These are phyloP conservation scores for Chrysoporthe austroafricana DNA, from an alignment of 2,329 filamentous ascomycete species.

Conservation along the genomic window DNA sequence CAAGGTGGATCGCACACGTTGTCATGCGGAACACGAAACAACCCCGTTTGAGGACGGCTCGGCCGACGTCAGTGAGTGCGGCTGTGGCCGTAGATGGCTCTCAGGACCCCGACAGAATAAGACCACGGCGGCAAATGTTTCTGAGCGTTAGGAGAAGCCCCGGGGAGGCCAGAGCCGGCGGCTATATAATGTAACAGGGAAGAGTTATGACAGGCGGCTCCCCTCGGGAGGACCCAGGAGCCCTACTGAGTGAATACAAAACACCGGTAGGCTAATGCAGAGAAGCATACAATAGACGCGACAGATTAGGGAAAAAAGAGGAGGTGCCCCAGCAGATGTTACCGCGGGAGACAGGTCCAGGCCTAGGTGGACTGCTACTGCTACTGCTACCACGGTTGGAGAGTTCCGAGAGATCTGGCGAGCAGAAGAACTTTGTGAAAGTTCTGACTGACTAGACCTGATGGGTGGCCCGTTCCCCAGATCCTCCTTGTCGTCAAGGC, in stretches of 20 bases:
- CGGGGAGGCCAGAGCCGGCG: conserved; percentile 17
- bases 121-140: conserved; percentile 7
- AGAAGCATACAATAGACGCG: conserved; percentile 21
- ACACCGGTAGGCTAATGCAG: conserved; percentile 21
- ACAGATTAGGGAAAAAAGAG: conserved; percentile 1
- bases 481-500: conserved; percentile 7
- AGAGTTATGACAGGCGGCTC: conserved; percentile 9
- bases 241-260: background rate
- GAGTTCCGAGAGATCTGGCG: background rate
- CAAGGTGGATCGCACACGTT: conserved; percentile 3
- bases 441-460: background rate
- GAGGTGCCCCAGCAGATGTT: background rate
- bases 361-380: background rate
- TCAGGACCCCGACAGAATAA: background rate
- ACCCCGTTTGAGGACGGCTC: conserved; percentile 2
- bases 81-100: background rate
- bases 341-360: background rate
- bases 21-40: conserved; percentile 26
- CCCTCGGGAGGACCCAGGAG: background rate
- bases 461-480: background rate
- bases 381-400: background rate
- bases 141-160: conserved; percentile 12
- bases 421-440: background rate
- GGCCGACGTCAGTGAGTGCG: conserved; percentile 6
- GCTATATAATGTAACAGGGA: conserved; percentile 24